Evolutionary conservation across 2,329 filamentous ascomycete genomes (phyloP), one percentile per base, ranked within the genome.

Genomic region (Pezicula rhizophila): DNA sequence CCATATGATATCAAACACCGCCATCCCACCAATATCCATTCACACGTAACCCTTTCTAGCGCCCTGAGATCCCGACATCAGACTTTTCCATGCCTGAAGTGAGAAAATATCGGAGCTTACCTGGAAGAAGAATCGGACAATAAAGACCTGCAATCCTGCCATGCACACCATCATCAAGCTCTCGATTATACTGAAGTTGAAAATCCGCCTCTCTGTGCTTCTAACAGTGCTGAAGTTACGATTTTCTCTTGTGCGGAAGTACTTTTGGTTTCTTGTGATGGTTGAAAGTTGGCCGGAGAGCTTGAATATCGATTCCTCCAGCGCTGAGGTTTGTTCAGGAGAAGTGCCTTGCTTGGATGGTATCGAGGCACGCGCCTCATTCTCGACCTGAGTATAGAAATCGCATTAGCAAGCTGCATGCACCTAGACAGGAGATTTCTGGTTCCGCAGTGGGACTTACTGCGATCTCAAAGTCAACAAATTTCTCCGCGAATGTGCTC

Each of bases 111-210:
- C 34, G 17, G 20, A 44, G 52, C 70, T 45, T 71, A 79, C 90
- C 77, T 96, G 92, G 81, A 99, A 99, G 75, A 99, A 99, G 84
- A 97, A 97, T 57, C 89, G 77, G 61, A 99, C 93, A 60, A 99
- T 84, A 69, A 97, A 96, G 45, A 99, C 93, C 74, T 99, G 95
- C 66, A 99, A 71, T 42, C 82, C 91, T 40, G 92, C 93, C 95
- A 99, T 99, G 52, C 84, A 87, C 55, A 96, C 76, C 74, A 99
- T 95, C 74, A 99, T 83, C 54, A 80, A 78, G 57, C 88, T 87
- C 75, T 99, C 93, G 60, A 97, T 86, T 65, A 99, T 76, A 67
- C 89, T 95, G 70, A 99, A 96, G 72, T 96, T 97, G 74, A 96
- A 90, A 63, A 99, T 99, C 55, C 93, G 80, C 67, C 82, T 82